Percentiles rank a stretch among this genome's conserved stretches.
These are phyloP conservation scores for Tripterygium wilfordii DNA, from an alignment of 177 flowering plant genomes.

Conservation along the genomic window DNA sequence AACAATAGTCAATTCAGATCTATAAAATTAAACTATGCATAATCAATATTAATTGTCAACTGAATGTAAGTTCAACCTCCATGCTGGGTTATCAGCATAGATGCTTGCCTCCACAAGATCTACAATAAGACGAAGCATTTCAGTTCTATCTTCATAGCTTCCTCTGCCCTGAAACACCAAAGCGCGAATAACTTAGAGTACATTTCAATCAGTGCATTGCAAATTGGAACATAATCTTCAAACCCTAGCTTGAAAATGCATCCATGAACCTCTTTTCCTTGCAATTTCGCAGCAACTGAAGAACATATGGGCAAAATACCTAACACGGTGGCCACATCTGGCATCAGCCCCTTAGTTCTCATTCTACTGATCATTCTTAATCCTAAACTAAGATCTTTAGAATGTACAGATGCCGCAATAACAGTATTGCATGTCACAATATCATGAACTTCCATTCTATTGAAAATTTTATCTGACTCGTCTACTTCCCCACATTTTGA, in stretches of 20 bases:
- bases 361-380: constrained; percentile 31
- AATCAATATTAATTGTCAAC: no score
- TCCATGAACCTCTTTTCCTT: constrained; percentile 53
- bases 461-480: constrained; percentile 35
- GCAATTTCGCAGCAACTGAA: constrained; percentile 37
- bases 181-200: constrained; percentile 57
- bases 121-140: no score
- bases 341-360: constrained; percentile 30
- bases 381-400: constrained; percentile 33
- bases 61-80: no score
- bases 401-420: constrained; percentile 34
- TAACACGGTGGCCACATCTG: constrained; percentile 37
- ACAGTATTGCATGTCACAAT: constrained; percentile 51
- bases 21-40: no score
- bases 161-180: no score
- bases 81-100: no score
- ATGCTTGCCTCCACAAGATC: no score
- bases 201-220: constrained; percentile 60
- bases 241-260: constrained; percentile 35
- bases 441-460: constrained; percentile 35
- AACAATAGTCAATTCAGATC: no score
- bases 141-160: no score
- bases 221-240: constrained; percentile 32
- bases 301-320: constrained; percentile 44
- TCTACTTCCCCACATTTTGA: constrained; percentile 26